Base-by-base conservation (phyloP, 179 eudicot genomes). In the Nepenthes alata region DNA sequence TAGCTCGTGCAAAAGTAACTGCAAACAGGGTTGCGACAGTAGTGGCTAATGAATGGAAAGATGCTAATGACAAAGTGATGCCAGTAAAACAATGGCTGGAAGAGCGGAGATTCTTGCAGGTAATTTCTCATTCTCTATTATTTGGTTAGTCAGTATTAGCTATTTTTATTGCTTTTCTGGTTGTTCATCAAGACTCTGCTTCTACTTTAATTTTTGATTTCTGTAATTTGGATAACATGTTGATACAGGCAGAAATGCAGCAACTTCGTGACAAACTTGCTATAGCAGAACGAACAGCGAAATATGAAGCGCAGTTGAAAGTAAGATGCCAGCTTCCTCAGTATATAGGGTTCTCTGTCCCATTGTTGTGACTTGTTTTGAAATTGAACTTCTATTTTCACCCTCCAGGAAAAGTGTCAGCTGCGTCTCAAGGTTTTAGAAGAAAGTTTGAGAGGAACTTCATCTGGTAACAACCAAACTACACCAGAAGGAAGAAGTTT, bases 41-140 rank as follows among this genome's bases (percentile, higher is more conserved):
- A 60, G 88, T 83, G 53, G 88, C 88, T 59, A 83, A 83, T 72
- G 88, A 83, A 66, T 83, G 88, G 88, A 83, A 83, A 76, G 88
- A 83, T 70, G 74, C 81, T 56, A 83, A 78, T 76, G 88, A 83
- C 66, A 83, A 83, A 57, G 88, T 83, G 57, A 83, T 83, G 88
- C 85, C 88, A 9, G 88, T 83, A 54, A 83, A 83, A 59, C 88
- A 83, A 73, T 83, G 97, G 97, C 81, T 89, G 58, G 97, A 89
- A 70, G 97, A 89, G 65, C 76, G 97, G 64, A 77, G 91, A 61
- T 78, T 81, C 73, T 77, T 85, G 75, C 97, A 89, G 91, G 97
- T 83, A 71, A 37, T 38, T 12, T 56, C 15, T 60, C 37, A 25
- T 35, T 65, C 39, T 37, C 9, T n/a, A 53, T 41, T 41, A 41